phyloP scores from a whole-genome alignment of 202 grass and related monocot genomes.

The Bolboschoenoplectus hybrid region DNA sequence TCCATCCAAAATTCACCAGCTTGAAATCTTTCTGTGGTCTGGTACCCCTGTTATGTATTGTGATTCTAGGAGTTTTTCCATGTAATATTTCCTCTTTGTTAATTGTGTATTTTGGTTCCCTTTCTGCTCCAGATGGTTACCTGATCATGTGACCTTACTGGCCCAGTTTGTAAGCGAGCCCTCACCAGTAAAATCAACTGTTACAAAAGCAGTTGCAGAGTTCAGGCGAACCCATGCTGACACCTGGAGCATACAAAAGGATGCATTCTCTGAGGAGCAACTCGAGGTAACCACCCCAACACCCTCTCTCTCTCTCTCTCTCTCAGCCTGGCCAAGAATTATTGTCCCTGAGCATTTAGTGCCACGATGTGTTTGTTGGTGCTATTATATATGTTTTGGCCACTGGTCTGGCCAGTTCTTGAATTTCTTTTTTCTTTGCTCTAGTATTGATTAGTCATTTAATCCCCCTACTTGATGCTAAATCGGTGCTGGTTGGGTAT shows the following conservation, averaged over 20 bases:
- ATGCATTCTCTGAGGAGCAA: conserved; percentile 83
- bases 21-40: not conserved
- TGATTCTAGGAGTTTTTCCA: not conserved
- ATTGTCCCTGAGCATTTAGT: conserved; percentile 4
- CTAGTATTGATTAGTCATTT: not conserved
- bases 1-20: conserved; percentile 1
- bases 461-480: not conserved
- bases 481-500: not conserved
- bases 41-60: conserved; percentile 2
- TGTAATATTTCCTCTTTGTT: conserved; percentile 23
- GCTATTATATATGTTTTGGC: conserved; percentile 8
- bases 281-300: conserved; percentile 62
- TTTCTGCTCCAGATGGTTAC: conserved; percentile 79
- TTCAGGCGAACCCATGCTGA: conserved; percentile 93
- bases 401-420: not conserved
- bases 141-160: conserved; percentile 78
- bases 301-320: conserved; percentile 22
- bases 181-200: conserved; percentile 77
- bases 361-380: not conserved
- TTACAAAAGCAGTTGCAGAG: conserved; percentile 93
- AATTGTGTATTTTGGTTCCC: not conserved
- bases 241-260: conserved; percentile 93
- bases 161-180: conserved; percentile 78
- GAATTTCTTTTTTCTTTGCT: not conserved
- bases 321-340: not conserved